Evolutionary conservation across 305 asterid species (phyloP).

Genomic region (Fraxinus angustifolia): DNA sequence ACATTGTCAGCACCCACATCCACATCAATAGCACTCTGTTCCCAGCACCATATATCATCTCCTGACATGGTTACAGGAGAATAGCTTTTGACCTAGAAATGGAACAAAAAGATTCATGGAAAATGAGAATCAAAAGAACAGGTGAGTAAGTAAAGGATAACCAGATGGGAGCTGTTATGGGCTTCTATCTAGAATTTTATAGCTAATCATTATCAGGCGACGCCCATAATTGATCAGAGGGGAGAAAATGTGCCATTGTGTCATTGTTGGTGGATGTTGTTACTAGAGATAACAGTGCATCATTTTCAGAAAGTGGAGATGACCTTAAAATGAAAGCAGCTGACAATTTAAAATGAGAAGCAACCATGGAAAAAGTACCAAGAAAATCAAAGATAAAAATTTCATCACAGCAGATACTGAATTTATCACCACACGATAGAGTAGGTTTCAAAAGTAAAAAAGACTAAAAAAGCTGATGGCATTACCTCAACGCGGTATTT

Average conservation of each 20-base stretch:
- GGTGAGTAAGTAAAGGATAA: slow-evolving; percentile 7
- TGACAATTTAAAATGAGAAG: not conserved
- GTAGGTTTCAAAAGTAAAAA: slow-evolving; percentile 4
- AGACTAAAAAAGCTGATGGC: slow-evolving; percentile 22
- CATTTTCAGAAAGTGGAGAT: slow-evolving; percentile 8
- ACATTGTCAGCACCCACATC: slow-evolving; percentile 80
- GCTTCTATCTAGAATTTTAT: slow-evolving; percentile 13
- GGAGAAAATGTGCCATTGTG: not conserved
- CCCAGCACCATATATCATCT: slow-evolving; percentile 97
- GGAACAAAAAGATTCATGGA: slow-evolving; percentile 22
- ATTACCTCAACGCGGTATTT: slow-evolving; percentile 87
- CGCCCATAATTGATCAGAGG: slow-evolving; percentile 5
- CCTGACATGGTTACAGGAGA: slow-evolving; percentile 43
- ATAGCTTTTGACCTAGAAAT: slow-evolving; percentile 56
- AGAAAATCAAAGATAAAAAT: slow-evolving; percentile 1
- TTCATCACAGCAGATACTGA: slow-evolving; percentile 5
- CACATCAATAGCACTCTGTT: slow-evolving; percentile 50
- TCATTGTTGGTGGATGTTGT: slow-evolving; percentile 8
- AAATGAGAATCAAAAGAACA: slow-evolving; percentile 1
- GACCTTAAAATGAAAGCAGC: slow-evolving; percentile 10
- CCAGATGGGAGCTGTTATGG: not conserved
- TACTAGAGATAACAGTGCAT: not conserved
- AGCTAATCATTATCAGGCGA: slow-evolving; percentile 10
- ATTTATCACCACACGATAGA: not conserved
- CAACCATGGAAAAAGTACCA: not conserved